Evolutionary conservation across 1,139 yeast species (phyloP), one percentile per base, ranked within the genome.

Genomic region (Pichia sp.): DNA sequence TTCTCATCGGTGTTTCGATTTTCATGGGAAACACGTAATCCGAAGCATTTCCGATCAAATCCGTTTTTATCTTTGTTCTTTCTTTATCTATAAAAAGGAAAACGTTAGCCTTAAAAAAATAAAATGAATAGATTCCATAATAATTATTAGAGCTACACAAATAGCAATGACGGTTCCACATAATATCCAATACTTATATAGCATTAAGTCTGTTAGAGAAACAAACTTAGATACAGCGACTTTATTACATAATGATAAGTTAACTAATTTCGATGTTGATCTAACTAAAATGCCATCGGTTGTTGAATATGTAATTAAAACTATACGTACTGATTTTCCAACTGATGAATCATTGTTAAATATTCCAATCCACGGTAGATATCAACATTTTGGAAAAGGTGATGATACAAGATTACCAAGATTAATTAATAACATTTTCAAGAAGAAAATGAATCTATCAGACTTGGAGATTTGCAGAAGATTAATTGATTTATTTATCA

Each of bases 351-450:
- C 59, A 0, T 54, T 64, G 3, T 44, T 50, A 5, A 44, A 47
- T 3, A 79, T 79, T 45, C 84, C 85, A 3, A 78, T 81, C 13
- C 84, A 79, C 59, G 84, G 84, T 4, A 68, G 85, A 49, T 78
- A 79, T 77, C 82, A 77, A 58, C 84, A 79, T 60, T 70, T 79
- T 56, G 76, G 77, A 53, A 76, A 71, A 24, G 76, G 76, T 25
- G 71, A 68, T 9, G 58, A 58, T 27, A 59, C 59, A 25, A 68
- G 84, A 39, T 66, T 79, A 35, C 72, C 69, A 23, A 49, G 55
- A 4, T 58, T 78, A 48, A 68, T 78, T 30, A 57, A 59, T 0
- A 24, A 42, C 18, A 24, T 23, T 22, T 36, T 29, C 9, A 32
- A 49, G 53, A 73, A 57, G 57, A 41, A 40, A 46, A 11, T 37